phyloP scores from a whole-genome alignment of 345 rosid species.

The Anastatica hierochuntica region DNA sequence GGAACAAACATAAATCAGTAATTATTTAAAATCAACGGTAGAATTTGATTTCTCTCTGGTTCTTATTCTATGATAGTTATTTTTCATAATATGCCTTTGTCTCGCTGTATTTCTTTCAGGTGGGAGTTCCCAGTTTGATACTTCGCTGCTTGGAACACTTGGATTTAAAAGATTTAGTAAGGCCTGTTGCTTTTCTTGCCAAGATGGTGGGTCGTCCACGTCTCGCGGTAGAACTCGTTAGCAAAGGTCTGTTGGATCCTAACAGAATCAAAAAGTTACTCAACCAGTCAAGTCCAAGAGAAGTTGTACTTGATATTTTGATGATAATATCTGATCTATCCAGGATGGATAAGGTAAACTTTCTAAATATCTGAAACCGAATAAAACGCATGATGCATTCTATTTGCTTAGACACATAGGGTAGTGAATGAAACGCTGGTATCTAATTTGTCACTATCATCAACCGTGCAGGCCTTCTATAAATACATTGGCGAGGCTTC shows the following conservation, averaged over 20 bases:
- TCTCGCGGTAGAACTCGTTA: conserved; percentile 75
- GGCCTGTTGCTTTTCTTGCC: conserved; percentile 86
- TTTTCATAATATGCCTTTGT: background rate
- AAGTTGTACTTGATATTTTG: conserved; percentile 67
- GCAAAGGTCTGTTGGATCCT: conserved; percentile 72
- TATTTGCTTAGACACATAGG: too few species aligned
- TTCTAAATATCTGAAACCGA: conserved; percentile 1
- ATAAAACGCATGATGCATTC: background rate
- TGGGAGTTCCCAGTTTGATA: conserved; percentile 56
- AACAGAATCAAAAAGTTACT: conserved; percentile 68
- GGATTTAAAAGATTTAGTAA: conserved; percentile 70
- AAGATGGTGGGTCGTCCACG: conserved; percentile 72
- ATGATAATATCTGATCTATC: conserved; percentile 93
- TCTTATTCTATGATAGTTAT: too few species aligned
- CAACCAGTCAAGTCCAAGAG: conserved; percentile 61
- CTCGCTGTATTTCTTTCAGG: conserved; percentile 33
- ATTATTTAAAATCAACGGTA: too few species aligned
- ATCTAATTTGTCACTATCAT: conserved; percentile 4
- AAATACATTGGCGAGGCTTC: conserved; percentile 72
- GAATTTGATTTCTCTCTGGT: background rate
- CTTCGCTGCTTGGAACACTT: conserved; percentile 75
- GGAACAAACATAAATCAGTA: too few species aligned
- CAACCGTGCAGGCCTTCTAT: conserved; percentile 63
- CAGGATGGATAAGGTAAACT: conserved; percentile 84
- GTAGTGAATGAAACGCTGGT: too few species aligned